Conservation (phyloP, 345 rosid genomes). For the Lepidium aucheri region DNA sequence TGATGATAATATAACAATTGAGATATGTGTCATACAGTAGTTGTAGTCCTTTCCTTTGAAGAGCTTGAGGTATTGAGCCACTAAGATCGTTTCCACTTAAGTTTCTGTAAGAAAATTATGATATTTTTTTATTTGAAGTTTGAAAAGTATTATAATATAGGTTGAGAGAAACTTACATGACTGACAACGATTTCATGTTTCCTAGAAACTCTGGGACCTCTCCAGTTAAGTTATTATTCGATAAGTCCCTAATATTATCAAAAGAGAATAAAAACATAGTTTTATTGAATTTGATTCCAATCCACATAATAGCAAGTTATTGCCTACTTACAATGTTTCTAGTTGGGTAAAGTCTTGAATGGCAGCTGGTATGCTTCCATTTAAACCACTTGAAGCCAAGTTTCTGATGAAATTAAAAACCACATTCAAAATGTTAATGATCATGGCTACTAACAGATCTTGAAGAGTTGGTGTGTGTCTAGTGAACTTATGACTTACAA, state of each 20-base stretch:
- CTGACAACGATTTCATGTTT: slow-evolving; percentile 22
- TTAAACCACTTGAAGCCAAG: slow-evolving; percentile 37
- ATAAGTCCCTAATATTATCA: slow-evolving; percentile 36
- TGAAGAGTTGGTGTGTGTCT: not conserved
- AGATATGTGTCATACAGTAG: not conserved
- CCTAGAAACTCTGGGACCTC: slow-evolving; percentile 36
- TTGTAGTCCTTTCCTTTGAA: not conserved
- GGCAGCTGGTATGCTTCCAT: slow-evolving; percentile 17
- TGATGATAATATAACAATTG: not conserved
- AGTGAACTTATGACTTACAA: not conserved
- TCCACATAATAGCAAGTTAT: not conserved
- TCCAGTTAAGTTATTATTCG: slow-evolving; percentile 40
- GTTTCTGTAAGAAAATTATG: slow-evolving; percentile 24
- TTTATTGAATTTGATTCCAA: too few relatives aligned
- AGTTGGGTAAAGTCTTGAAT: slow-evolving; percentile 22
- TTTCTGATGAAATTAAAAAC: slow-evolving; percentile 8
- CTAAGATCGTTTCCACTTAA: slow-evolving; percentile 27
- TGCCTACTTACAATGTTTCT: slow-evolving; percentile 1
- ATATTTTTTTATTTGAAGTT: not conserved
- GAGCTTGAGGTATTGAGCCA: slow-evolving; percentile 36
- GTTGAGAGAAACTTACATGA: slow-evolving; percentile 28
- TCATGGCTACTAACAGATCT: not conserved
- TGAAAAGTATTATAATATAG: not conserved
- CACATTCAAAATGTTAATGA: not conserved
- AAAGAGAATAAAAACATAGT: not conserved